Conservation (phyloP, 2,329 filamentous ascomycete species). For the Didymella segeticola region DNA sequence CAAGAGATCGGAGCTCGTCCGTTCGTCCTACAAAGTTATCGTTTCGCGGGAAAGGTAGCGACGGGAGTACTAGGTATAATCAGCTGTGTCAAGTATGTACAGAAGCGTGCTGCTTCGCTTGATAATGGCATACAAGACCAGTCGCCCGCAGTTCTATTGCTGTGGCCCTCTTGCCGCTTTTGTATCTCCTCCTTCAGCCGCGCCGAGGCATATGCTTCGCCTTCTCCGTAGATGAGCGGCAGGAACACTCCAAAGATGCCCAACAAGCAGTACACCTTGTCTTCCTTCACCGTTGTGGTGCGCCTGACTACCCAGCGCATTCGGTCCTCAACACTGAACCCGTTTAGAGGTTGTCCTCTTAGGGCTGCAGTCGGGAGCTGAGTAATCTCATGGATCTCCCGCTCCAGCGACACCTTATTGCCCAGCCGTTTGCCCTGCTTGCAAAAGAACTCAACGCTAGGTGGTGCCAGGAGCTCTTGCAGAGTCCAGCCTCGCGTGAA, state of each 20-base stretch:
- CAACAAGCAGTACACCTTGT: constrained; percentile 32
- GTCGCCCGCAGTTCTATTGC: too few relatives aligned
- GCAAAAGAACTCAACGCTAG: constrained; percentile 3
- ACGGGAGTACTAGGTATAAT: constrained; percentile 16
- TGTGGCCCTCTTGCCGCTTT: constrained; percentile 16
- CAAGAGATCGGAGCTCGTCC: constrained; percentile 14
- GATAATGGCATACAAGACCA: too few relatives aligned
- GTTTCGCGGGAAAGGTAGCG: constrained; percentile 21
- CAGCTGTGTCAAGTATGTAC: constrained; percentile 18
- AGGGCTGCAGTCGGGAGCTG: constrained; percentile 16
- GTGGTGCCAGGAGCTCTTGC: constrained; percentile 15
- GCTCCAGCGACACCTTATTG: constrained; percentile 17
- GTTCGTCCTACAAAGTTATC: constrained; percentile 22
- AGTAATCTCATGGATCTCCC: constrained; percentile 24
- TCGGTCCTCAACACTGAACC: constrained; percentile 25
- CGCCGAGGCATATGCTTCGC: constrained; percentile 22
- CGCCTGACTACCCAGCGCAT: constrained; percentile 39
- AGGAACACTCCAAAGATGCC: constrained; percentile 32
- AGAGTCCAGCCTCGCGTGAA: too few relatives aligned
- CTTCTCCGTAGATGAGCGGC: constrained; percentile 26
- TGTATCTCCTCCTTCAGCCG: constrained; percentile 24
- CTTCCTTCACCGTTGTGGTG: constrained; percentile 29
- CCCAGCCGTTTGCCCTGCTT: neutral
- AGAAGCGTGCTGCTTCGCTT: too few relatives aligned
- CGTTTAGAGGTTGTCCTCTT: constrained; percentile 11